Conservation (phyloP, 2,329 filamentous ascomycete genomes). For the Nigrospora osmanthi region DNA sequence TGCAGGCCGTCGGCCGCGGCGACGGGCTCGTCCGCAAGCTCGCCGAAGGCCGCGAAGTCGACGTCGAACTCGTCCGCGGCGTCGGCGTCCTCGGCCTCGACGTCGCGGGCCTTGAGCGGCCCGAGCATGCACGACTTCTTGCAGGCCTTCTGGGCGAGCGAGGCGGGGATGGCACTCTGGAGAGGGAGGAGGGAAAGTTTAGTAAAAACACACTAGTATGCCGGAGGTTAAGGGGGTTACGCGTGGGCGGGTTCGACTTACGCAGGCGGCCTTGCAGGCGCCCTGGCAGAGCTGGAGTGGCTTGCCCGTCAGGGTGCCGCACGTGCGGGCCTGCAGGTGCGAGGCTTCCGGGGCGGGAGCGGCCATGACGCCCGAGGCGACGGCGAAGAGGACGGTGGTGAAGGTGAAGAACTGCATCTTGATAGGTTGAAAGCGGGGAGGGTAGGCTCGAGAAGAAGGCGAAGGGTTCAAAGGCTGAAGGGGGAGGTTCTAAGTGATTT, state of each 20-base stretch:
- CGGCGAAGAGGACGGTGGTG: neutral
- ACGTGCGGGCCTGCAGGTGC: neutral
- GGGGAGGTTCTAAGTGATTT: too few relatives aligned
- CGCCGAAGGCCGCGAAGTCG: too few relatives aligned
- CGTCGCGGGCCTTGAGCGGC: neutral
- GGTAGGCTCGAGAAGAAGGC: too few relatives aligned
- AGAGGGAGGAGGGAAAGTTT: neutral
- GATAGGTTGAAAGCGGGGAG: neutral
- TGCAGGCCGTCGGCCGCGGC: neutral
- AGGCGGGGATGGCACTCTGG: neutral
- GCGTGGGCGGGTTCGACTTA: too few relatives aligned
- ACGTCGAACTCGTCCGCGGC: too few relatives aligned
- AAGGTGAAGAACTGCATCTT: constrained; percentile 1
- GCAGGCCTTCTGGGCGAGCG: neutral
- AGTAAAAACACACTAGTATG: too few relatives aligned
- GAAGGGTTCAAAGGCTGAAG: too few relatives aligned
- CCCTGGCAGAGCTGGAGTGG: neutral
- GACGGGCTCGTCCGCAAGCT: neutral
- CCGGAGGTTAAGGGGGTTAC: too few relatives aligned
- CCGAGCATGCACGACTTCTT: neutral
- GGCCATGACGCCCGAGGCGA: neutral
- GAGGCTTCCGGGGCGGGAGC: neutral
- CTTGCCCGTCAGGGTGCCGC: neutral
- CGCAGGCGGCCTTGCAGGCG: constrained; percentile 1
- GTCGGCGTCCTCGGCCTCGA: neutral